A percentile compares a stretch with the other conserved stretches of the same genome.
phyloP scores from a whole-genome alignment of 2,329 filamentous ascomycete species.

The Penicillium sp. region DNA sequence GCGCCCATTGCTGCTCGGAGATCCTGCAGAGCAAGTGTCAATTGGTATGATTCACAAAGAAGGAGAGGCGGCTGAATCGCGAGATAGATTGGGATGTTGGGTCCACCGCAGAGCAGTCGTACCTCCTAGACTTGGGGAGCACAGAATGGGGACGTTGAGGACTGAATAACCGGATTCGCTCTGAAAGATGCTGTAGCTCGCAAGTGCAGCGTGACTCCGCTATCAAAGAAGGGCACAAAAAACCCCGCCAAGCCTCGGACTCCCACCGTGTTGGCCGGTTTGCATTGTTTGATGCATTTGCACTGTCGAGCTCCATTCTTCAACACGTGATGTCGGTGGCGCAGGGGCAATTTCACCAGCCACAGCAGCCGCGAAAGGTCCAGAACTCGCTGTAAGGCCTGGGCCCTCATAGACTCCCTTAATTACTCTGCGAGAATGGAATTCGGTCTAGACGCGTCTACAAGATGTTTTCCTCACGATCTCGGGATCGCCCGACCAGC shows the following conservation, averaged over 20 bases:
- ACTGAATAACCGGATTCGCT: not conserved
- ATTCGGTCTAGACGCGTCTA: conserved; percentile 31
- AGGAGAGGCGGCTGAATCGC: not conserved
- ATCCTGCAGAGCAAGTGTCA: conserved; percentile 6
- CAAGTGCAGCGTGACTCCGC: conserved; percentile 3
- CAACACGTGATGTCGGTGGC: conserved; percentile 4
- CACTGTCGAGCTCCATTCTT: not conserved
- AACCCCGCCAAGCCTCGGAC: conserved; percentile 35
- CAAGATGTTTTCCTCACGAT: not conserved
- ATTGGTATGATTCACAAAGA: not conserved
- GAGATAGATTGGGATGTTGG: not conserved
- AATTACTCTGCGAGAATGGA: conserved; percentile 19
- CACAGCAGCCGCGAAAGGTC: conserved; percentile 27
- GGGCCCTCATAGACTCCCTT: conserved; percentile 30
- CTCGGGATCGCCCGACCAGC: conserved; percentile 16
- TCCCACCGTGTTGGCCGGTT: conserved; percentile 27
- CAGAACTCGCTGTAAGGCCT: conserved; percentile 33
- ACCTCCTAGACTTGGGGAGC: conserved; percentile 4
- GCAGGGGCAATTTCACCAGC: conserved; percentile 6
- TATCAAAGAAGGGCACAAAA: conserved; percentile 30
- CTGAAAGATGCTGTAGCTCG: not conserved
- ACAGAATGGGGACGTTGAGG: not conserved
- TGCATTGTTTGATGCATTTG: conserved; percentile 28
- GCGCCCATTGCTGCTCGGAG: conserved; percentile 33
- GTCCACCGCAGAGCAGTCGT: conserved; percentile 1